These are phyloP conservation scores for Juglanconis sp. DNA, from an alignment of 2,329 filamentous ascomycete genomes.

Conservation along the genomic window DNA sequence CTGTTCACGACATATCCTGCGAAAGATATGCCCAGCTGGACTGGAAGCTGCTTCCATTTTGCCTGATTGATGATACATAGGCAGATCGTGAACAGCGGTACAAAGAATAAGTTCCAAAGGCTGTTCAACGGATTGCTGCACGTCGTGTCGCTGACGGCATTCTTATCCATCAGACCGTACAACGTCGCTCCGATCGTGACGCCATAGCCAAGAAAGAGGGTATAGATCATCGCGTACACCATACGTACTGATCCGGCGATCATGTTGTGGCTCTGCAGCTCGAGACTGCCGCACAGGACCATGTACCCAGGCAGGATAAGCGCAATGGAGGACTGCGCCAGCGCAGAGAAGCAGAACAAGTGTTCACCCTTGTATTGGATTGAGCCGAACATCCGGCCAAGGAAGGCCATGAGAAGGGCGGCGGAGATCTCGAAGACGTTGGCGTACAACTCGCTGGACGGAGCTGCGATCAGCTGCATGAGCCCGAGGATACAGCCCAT, in stretches of 20 bases:
- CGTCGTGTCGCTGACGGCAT: conserved; percentile 46
- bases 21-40: conserved; percentile 72
- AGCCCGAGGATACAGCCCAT: conserved; percentile 72
- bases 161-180: conserved; percentile 57
- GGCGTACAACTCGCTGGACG: conserved; percentile 62
- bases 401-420: conserved; percentile 62
- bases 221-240: conserved; percentile 73
- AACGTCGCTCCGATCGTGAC: conserved; percentile 65
- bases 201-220: conserved; percentile 68
- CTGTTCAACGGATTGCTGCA: conserved; percentile 45
- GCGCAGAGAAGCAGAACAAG: conserved; percentile 68
- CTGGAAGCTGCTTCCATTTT: conserved; percentile 72
- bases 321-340: conserved; percentile 71
- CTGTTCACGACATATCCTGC: conserved; percentile 74
- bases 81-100: conserved; percentile 65
- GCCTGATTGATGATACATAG: conserved; percentile 64
- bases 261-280: conserved; percentile 66
- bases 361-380: conserved; percentile 46
- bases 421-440: conserved; percentile 48
- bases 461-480: conserved; percentile 71
- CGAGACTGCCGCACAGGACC: conserved; percentile 54
- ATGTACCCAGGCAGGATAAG: conserved; percentile 72
- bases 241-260: conserved; percentile 70
- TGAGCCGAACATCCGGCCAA: conserved; percentile 67
- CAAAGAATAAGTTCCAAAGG: conserved; percentile 54